A percentile compares a stretch with the other conserved stretches of the same genome.
These are phyloP conservation scores for Solanum hybrid DNA, from an alignment of 305 asterid genomes.

Conservation along the genomic window DNA sequence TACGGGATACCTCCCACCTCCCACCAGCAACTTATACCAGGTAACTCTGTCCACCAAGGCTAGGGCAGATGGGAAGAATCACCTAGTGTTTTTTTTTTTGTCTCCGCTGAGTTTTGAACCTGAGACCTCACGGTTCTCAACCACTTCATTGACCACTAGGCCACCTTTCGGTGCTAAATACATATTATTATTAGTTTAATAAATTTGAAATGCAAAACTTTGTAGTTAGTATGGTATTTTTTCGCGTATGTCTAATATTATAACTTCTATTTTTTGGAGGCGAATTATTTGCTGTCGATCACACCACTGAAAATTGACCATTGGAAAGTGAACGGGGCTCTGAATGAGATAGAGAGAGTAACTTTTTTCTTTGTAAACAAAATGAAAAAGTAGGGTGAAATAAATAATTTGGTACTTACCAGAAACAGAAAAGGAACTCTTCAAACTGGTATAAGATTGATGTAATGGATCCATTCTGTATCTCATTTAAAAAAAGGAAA, in stretches of 20 bases:
- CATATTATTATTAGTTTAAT: neutral
- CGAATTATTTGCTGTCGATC: neutral
- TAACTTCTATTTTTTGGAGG: neutral
- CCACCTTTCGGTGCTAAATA: neutral
- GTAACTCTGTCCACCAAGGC: neutral
- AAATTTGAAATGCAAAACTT: neutral
- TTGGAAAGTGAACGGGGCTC: neutral
- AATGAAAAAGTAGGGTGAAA: neutral
- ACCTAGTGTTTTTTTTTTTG: neutral
- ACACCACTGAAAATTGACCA: neutral
- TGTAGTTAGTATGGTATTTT: neutral
- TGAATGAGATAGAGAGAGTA: neutral
- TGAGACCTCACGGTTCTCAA: neutral
- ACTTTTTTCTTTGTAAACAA: neutral
- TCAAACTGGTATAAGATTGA: neutral
- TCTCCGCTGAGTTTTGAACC: neutral
- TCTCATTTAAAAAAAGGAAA: neutral
- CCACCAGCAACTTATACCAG: neutral
- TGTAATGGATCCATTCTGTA: neutral
- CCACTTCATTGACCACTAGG: neutral
- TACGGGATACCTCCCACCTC: neutral
- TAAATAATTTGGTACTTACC: neutral
- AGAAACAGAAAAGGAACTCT: neutral
- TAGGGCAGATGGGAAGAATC: neutral
- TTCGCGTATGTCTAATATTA: neutral